Evolutionary conservation across 2,329 filamentous ascomycete species (phyloP).

Genomic region (Plenodomus tracheiphilus): DNA sequence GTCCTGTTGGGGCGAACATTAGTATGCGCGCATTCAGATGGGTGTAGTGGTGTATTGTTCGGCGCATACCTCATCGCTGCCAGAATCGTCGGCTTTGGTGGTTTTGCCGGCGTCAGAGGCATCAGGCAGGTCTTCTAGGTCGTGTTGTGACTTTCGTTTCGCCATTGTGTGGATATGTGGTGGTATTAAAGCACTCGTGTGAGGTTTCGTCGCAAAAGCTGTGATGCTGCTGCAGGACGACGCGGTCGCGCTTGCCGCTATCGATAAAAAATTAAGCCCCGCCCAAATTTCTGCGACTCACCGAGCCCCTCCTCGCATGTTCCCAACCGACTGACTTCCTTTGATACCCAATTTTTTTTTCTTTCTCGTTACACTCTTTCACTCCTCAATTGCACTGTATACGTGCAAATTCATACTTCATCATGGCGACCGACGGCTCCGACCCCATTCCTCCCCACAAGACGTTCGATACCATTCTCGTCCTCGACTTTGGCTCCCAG

Average conservation of each 20-base stretch:
- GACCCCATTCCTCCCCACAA: slow-evolving; percentile 53
- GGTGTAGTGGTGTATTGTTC: slow-evolving; percentile 2
- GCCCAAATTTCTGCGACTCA: slow-evolving; percentile 20
- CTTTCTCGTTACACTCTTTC: slow-evolving; percentile 11
- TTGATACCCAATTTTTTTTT: slow-evolving; percentile 8
- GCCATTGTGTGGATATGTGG: slow-evolving; percentile 32
- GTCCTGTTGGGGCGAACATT: slow-evolving; percentile 63
- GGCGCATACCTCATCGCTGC: slow-evolving; percentile 42
- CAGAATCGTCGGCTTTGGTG: slow-evolving; percentile 40
- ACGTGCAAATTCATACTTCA: slow-evolving; percentile 14
- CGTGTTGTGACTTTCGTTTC: slow-evolving; percentile 41
- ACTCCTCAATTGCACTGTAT: slow-evolving; percentile 11
- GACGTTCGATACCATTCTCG: slow-evolving; percentile 68
- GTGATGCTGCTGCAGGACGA: not conserved
- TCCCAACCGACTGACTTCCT: no score
- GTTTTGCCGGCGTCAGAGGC: slow-evolving; percentile 35
- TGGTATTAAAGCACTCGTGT: not conserved
- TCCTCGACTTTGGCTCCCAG: slow-evolving; percentile 73
- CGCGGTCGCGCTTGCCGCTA: slow-evolving; percentile 2
- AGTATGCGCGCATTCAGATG: slow-evolving; percentile 8
- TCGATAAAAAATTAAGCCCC: slow-evolving; percentile 10
- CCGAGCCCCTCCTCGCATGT: slow-evolving; percentile 10
- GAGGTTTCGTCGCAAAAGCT: slow-evolving; percentile 2
- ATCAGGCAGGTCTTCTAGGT: slow-evolving; percentile 42
- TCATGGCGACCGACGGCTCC: slow-evolving; percentile 45